A percentile compares a stretch with the other conserved stretches of the same genome.
Conservation (phyloP, 1,284 basidiomycete genomes). For the Hymenochaete sp. region DNA sequence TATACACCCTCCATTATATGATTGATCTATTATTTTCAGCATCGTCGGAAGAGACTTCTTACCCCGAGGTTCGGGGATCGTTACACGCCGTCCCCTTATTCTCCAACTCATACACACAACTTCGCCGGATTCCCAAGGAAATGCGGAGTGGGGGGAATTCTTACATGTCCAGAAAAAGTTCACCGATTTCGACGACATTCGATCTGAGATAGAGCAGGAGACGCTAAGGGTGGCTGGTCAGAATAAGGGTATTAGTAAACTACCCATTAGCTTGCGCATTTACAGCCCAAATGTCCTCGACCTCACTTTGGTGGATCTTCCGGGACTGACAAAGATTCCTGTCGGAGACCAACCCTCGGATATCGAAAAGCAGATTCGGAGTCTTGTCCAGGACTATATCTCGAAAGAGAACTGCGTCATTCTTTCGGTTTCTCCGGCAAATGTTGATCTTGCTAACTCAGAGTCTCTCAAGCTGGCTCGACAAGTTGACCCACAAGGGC, state of each 20-base stretch:
- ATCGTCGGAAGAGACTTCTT: conserved; percentile 96
- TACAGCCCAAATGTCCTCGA: conserved; percentile 94
- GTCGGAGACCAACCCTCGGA: conserved; percentile 78
- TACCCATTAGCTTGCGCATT: conserved; percentile 92
- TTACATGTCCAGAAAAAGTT: conserved; percentile 94
- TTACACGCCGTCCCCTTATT: conserved; percentile 90
- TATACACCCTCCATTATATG: conserved; percentile 1
- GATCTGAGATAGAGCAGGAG: conserved; percentile 97
- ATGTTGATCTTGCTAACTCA: conserved; percentile 97
- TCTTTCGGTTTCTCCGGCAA: conserved; percentile 92
- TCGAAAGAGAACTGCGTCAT: conserved; percentile 97
- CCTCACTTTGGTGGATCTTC: conserved; percentile 91
- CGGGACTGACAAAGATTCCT: conserved; percentile 77
- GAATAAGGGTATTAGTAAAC: conserved; percentile 96
- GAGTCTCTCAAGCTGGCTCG: conserved; percentile 96
- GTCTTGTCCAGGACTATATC: conserved; percentile 90
- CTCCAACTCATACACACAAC: conserved; percentile 93
- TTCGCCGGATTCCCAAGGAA: conserved; percentile 37
- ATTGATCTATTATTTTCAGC: conserved; percentile 31
- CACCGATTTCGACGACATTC: conserved; percentile 90
- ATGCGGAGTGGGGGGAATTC: conserved; percentile 92
- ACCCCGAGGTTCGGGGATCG: conserved; percentile 88
- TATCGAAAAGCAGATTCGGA: conserved; percentile 95
- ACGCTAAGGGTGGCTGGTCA: conserved; percentile 96
- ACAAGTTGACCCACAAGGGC: conserved; percentile 89